Evolutionary conservation across 768 basidiomycete species (phyloP).

Genomic region (Xerocomellus chrysenteron): DNA sequence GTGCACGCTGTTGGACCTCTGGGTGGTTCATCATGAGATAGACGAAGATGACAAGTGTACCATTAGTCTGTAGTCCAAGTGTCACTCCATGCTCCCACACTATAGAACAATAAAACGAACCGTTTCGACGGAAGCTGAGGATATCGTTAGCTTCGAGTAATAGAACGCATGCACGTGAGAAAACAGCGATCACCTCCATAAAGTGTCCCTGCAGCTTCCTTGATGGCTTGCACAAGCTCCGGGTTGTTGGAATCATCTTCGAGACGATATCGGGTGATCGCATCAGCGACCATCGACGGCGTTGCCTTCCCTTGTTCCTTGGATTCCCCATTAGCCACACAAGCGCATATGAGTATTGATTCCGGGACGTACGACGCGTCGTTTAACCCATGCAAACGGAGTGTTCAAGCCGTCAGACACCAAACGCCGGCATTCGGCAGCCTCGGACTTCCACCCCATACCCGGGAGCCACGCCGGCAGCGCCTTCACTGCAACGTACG

Average conservation of each 20-base stretch:
- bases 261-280: slow-evolving; percentile 7
- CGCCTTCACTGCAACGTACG: slow-evolving; percentile 10
- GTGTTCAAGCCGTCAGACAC: slow-evolving; percentile 6
- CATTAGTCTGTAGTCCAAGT: slow-evolving; percentile 20
- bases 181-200: slow-evolving; percentile 17
- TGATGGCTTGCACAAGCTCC: slow-evolving; percentile 13
- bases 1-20: slow-evolving; percentile 28
- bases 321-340: not conserved
- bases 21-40: slow-evolving; percentile 34
- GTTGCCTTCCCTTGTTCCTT: slow-evolving; percentile 9
- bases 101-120: slow-evolving; percentile 16
- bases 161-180: too few species aligned
- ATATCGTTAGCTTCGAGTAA: not conserved
- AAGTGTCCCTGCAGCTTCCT: slow-evolving; percentile 16
- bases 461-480: slow-evolving; percentile 29
- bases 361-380: not conserved
- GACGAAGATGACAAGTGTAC: slow-evolving; percentile 24
- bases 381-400: slow-evolving; percentile 12
- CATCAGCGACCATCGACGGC: slow-evolving; percentile 18
- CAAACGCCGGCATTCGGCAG: slow-evolving; percentile 9
- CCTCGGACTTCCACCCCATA: slow-evolving; percentile 20
- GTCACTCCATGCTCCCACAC: not conserved
- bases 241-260: slow-evolving; percentile 2
- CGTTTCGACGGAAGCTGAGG: slow-evolving; percentile 32
- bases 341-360: not conserved